Base-by-base conservation (phyloP, 805 yeast genomes). In the Pichia thaimueangensis region DNA sequence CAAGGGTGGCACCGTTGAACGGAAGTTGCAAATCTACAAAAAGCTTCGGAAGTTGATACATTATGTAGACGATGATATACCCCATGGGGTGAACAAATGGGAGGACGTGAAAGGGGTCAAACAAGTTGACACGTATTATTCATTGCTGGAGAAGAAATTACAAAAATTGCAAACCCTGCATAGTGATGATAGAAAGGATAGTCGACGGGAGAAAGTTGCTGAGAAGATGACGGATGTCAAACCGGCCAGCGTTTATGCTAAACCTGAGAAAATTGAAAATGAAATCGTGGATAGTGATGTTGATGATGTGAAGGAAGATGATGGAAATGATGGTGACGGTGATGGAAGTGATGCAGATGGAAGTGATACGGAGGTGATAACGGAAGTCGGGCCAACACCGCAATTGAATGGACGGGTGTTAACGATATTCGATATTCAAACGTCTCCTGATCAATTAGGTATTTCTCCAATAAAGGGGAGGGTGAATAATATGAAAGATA, bases 341-440 rank as follows among this genome's bases (percentile, higher is more conserved):
- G 13, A 17, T 19, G 25, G 15, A 3, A 15, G n/a, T 1, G 37
- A 35, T 13, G 41, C 37, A 4, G 42, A 43, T 23, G 37, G 47
- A 5, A 43, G 37, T 15, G 37, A 50, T 16, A 47, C 47, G 21
- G 42, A 42, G 9, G 45, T 42, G 4, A 25, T 36, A 8, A 46
- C 42, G 20, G 83, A 78, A 46, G 57, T 86, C 11, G 95, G 95
- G 0, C 96, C 96, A 1, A 86, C 96, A 0, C 96, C 96, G 0
- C 95, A 86, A 52, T 71, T 86, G 9, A 71, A 80, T 47, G 96
- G 96, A 0, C 73, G 82, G 41, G 84, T 85, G 0, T 58, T 84
- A 27, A 79, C 93, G 15, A 68, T 86, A 4, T 81, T 86, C 55
- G 95, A 86, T 47, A 65, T 78, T 41, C 55, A 54, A 16, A 42